These are phyloP conservation scores for Alternaria hordeiaustralica DNA, from an alignment of 2,329 filamentous ascomycete species.

Conservation along the genomic window DNA sequence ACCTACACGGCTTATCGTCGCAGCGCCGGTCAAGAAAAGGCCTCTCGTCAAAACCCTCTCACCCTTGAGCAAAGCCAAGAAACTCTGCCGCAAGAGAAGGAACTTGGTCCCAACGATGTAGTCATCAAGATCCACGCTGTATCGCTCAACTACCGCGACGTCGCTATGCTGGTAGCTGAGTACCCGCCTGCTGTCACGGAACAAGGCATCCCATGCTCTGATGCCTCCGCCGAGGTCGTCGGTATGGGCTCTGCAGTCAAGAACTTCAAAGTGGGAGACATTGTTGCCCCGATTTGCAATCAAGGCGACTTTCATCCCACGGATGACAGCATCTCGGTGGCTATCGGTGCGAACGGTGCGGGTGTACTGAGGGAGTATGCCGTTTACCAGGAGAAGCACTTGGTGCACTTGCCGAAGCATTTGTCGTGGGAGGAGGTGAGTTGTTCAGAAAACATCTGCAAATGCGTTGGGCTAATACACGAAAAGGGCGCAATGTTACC, in stretches of 20 bases:
- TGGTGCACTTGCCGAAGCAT: conserved; percentile 31
- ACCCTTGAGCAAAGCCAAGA: not conserved
- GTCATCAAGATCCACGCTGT: conserved; percentile 35
- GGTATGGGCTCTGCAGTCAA: conserved; percentile 24
- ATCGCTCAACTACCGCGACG: conserved; percentile 38
- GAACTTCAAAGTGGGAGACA: conserved; percentile 30
- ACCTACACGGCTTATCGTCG: conserved; percentile 28
- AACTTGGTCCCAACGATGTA: conserved; percentile 23
- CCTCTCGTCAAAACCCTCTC: conserved; percentile 22
- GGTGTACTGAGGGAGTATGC: conserved; percentile 36
- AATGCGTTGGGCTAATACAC: not conserved
- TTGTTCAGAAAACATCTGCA: not conserved
- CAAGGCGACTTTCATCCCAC: conserved; percentile 14
- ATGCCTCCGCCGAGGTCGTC: conserved; percentile 35
- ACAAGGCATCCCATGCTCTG: conserved; percentile 29
- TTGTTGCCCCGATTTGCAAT: conserved; percentile 25
- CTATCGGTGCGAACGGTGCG: conserved; percentile 12
- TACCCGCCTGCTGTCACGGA: conserved; percentile 18
- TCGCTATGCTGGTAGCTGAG: conserved; percentile 28
- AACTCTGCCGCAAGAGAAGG: not conserved
- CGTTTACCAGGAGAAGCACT: conserved; percentile 29
- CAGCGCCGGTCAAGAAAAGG: conserved; percentile 14
- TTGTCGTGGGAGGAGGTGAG: conserved; percentile 38
- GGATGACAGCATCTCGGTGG: conserved; percentile 14
- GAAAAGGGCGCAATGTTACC: conserved; percentile 28